Base-by-base conservation (phyloP, 148 eudicot species). In the Oxyria digyna region DNA sequence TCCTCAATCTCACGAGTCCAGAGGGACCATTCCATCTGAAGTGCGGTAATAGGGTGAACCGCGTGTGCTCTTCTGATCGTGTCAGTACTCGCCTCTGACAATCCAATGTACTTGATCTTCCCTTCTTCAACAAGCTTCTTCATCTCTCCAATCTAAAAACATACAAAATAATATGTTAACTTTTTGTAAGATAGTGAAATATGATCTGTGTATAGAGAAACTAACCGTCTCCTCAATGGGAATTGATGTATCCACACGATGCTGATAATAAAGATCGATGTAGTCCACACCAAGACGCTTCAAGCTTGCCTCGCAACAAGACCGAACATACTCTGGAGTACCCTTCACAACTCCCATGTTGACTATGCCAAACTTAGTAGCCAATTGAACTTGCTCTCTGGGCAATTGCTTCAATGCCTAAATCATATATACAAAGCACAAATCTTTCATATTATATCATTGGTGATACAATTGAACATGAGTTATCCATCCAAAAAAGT, bases 351-450 rank as follows among this genome's bases (percentile, higher is more conserved):
- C 31, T 26, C 69, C 86, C 8, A 83, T 2, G 52, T 70, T 24
- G 4, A 67, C 69, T 33, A 91, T 55, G 33, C 97, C 97, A 67
- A 85, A 91, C 77, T 91, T 91, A 43, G 97, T 88, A 35, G 97
- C 91, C 65, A 91, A 35, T 48, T 91, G 87, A 63, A 91, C 80
- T 74, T 87, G 82, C 49, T 87, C 90, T 64, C 96, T 75, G 15
- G 96, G 96, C 72, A 91, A 64, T 42, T 83, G 85, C 78, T 83
- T 86, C 67, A 91, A 64, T 59, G 89, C 95, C 96, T 91, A 85
- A 32, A 78, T 23, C 52, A 46, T 43, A 49, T 65, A 71, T n/a
- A 38, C n/a, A 4, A 15, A 10, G 38, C 38, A 35, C 38, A 35
- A 35, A 35, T 35, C 38, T 35, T 35, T 35, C 3, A 35, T 35